Base-by-base conservation (phyloP, 148 eudicot species). In the Nyssa sinensis region DNA sequence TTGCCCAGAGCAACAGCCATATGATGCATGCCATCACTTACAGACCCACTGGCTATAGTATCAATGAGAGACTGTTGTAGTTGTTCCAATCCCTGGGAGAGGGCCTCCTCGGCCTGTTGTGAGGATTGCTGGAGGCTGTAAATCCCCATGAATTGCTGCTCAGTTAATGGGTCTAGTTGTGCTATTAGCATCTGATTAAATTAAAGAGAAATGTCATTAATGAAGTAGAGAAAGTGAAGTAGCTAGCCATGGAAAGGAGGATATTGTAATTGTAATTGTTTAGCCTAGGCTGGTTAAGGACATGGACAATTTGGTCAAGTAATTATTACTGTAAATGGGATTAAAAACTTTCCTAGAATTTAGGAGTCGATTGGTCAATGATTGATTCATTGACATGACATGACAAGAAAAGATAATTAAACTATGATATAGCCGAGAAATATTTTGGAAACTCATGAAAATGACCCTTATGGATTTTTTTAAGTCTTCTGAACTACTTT, bases 21-120 rank as follows among this genome's bases (percentile, higher is more conserved):
- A 51, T 88, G 98, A 62, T 94, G 98, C 91, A 91, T 87, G 60
- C 91, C 92, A 66, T 94, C 94, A 3, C 84, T 79, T 63, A 90
- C 57, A 5, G 91, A 84, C 28, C 83, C 89, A 28, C 71, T 79
- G 17, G 97, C 91, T 10, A 94, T 86, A 16, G 93, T 90, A 33
- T 90, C 95, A 14, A 91, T 84, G 30, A 94, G 77, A 30, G 98
- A 94, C 73, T 89, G 95, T 21, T 89, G 95, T 24, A 94, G 85
- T 53, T 94, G 98, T 1, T 94, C 98, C 57, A 89, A 71, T 1
- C 98, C 98, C 71, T 91, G 98, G n/a, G 87, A 66, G 0, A 94
- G 85, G 9, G 98, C 98, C 70, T 94, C 98, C 76, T 94, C 98
- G 0, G 97, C 97, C 74, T 94, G 97, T 68, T 94, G 95, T 21